Evolutionary conservation across 768 basidiomycete species (phyloP).

Genomic region (Boletus eberwhitei): DNA sequence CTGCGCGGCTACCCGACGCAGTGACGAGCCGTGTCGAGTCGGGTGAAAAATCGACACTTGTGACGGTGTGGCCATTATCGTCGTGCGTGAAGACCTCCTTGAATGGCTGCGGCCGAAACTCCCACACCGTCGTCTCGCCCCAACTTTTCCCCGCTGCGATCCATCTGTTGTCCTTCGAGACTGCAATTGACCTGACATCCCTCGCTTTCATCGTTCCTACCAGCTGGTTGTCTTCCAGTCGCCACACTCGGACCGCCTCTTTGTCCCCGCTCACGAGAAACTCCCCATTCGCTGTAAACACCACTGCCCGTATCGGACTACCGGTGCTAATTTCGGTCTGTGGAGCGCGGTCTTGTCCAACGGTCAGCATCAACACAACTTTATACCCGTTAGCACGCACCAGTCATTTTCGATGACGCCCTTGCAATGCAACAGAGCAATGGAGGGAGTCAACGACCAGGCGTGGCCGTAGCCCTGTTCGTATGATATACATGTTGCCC

Average conservation of each 20-base stretch:
- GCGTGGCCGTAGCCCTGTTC: neutral
- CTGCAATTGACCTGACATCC: constrained; percentile 8
- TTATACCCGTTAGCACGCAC: neutral
- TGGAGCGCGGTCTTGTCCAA: neutral
- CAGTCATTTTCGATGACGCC: neutral
- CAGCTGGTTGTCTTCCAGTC: neutral
- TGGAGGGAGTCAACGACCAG: neutral
- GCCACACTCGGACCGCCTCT: constrained; percentile 7
- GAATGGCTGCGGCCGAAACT: neutral
- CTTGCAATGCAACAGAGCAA: neutral
- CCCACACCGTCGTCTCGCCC: constrained; percentile 11
- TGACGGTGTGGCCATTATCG: constrained; percentile 4
- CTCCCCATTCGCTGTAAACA: constrained; percentile 2
- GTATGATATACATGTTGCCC: neutral
- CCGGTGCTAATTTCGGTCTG: neutral
- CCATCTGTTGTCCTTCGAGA: constrained; percentile 4
- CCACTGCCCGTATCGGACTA: constrained; percentile 2
- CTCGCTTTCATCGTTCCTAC: neutral
- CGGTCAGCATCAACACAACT: neutral
- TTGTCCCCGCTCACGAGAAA: constrained; percentile 12
- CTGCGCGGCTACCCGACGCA: constrained; percentile 4
- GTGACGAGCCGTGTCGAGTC: constrained; percentile 2
- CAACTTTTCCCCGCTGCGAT: constrained; percentile 10
- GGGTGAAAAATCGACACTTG: constrained; percentile 13
- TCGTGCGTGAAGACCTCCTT: constrained; percentile 1